phyloP scores from a whole-genome alignment of 768 basidiomycete genomes.

The Leccinum disarticulatum region DNA sequence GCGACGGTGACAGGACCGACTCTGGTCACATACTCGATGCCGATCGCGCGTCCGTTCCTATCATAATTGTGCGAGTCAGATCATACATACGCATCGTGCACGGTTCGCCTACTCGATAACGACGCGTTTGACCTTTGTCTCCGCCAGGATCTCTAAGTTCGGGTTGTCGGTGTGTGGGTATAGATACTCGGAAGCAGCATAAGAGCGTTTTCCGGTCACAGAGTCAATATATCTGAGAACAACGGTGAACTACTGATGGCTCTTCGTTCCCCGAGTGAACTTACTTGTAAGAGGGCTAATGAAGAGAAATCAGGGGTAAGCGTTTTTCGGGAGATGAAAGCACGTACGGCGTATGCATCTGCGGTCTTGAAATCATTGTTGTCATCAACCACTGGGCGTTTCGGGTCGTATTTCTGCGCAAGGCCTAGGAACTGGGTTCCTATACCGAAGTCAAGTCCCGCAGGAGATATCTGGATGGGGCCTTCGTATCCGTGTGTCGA shows the following conservation, averaged over 20 bases:
- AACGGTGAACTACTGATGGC: background rate
- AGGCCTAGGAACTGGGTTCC: slow-evolving; percentile 49
- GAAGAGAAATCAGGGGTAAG: background rate
- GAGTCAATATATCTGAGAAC: slow-evolving; percentile 2
- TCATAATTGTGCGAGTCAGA: background rate
- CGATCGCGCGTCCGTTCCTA: background rate
- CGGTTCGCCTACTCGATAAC: background rate
- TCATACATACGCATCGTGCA: background rate
- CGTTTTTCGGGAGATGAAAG: background rate
- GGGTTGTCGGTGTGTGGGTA: background rate
- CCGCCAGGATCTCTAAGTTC: slow-evolving; percentile 3
- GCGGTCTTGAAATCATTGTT: slow-evolving; percentile 41
- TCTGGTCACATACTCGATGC: slow-evolving; percentile 1
- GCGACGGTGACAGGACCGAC: background rate
- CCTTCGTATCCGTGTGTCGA: slow-evolving; percentile 38
- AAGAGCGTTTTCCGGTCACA: slow-evolving; percentile 3
- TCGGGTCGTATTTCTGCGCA: slow-evolving; percentile 46
- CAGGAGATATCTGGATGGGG: slow-evolving; percentile 27
- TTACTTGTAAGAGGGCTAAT: slow-evolving; percentile 22
- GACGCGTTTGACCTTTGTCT: slow-evolving; percentile 4
- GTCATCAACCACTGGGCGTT: slow-evolving; percentile 45
- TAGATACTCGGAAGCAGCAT: slow-evolving; percentile 5
- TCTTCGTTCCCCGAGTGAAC: background rate
- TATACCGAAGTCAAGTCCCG: slow-evolving; percentile 1
- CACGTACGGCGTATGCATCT: slow-evolving; percentile 26